phyloP scores from a whole-genome alignment of 352 stramenopile species.

The Globisporangium orthogonon region DNA sequence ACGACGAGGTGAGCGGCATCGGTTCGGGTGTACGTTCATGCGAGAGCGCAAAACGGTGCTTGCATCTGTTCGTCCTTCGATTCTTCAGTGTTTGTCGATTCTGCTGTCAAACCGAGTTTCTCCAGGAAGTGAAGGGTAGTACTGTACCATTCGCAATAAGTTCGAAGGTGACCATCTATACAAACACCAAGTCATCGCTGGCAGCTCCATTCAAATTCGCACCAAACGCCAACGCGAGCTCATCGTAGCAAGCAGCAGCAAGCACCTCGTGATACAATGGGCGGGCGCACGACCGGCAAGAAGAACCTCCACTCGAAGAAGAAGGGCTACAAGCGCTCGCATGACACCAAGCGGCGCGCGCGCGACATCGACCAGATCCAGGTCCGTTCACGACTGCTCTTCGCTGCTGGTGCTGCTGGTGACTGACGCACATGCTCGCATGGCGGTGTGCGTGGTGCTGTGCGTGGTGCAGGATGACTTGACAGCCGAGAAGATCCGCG shows the following conservation, averaged over 20 bases:
- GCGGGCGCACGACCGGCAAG: conserved; percentile 44
- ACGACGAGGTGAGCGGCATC: neutral
- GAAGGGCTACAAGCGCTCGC: conserved; percentile 82
- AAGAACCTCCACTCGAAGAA: conserved; percentile 76
- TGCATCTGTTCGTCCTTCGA: no score
- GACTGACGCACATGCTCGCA: no score
- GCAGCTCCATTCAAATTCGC: no score
- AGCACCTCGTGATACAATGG: conserved; percentile 22
- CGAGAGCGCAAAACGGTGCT: no score
- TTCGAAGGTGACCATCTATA: no score
- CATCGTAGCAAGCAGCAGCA: neutral
- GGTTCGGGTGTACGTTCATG: no score
- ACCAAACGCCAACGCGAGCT: neutral
- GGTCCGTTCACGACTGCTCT: conserved; percentile 13
- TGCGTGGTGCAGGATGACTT: conserved; percentile 54
- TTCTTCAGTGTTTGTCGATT: no score
- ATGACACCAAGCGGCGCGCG: conserved; percentile 74
- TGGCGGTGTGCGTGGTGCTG: no score
- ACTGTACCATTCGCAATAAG: no score
- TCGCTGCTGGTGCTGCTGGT: neutral
- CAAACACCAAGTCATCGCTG: no score
- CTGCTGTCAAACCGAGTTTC: no score
- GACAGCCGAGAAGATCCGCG: conserved; percentile 44
- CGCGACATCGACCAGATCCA: conserved; percentile 87
- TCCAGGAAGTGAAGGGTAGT: no score